Percentiles rank a stretch among this genome's conserved stretches.
phyloP scores from a whole-genome alignment of 2,329 filamentous ascomycete species.

The Neonectria ditissima region DNA sequence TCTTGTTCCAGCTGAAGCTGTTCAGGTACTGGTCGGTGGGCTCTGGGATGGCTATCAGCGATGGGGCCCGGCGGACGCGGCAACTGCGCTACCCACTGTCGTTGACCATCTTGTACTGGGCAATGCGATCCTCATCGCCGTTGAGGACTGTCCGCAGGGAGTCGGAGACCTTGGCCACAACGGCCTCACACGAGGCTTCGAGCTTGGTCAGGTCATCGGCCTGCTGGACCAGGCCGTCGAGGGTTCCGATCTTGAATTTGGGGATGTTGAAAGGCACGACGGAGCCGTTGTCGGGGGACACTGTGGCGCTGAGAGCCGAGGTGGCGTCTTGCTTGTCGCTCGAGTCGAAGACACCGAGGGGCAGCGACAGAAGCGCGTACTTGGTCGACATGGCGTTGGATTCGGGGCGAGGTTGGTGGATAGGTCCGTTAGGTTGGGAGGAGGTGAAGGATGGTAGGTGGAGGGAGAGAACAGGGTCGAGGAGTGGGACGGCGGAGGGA shows the following conservation, averaged over 20 bases:
- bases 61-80: background rate
- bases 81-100: conserved; percentile 73
- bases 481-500: conserved; percentile 8
- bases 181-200: conserved; percentile 79
- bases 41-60: conserved; percentile 66
- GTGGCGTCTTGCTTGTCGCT: conserved; percentile 85
- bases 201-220: conserved; percentile 95
- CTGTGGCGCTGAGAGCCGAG: conserved; percentile 76
- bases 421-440: background rate
- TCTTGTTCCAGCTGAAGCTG: conserved; percentile 95
- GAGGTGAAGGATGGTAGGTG: conserved; percentile 13
- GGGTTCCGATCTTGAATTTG: conserved; percentile 96
- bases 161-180: conserved; percentile 89
- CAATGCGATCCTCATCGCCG: conserved; percentile 83
- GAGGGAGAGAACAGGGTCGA: conserved; percentile 20
- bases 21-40: conserved; percentile 95
- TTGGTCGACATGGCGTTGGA: conserved; percentile 62
- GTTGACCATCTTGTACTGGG: conserved; percentile 92
- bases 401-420: conserved; percentile 15
- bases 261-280: conserved; percentile 85
- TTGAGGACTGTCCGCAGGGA: conserved; percentile 86
- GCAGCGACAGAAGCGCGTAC: conserved; percentile 91
- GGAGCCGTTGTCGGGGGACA: conserved; percentile 79
- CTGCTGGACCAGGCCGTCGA: conserved; percentile 95
- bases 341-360: conserved; percentile 85